Evolutionary conservation across 257 asterid genomes (phyloP), one percentile per base, ranked within the genome.

Genomic region (Mentha longifolia): DNA sequence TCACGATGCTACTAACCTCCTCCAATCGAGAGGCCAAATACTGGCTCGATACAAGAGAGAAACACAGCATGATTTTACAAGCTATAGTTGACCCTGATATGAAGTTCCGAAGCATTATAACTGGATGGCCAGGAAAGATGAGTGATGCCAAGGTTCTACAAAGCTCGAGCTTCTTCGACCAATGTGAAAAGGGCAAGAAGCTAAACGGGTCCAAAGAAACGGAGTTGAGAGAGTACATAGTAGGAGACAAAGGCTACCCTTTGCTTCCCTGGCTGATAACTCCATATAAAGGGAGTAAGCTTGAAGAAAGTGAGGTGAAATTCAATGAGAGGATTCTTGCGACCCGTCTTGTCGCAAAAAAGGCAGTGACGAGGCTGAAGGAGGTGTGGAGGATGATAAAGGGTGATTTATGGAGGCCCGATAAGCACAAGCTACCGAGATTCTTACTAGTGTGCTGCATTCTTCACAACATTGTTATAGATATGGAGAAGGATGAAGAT

Each of bases 361-460:
- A 68, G 77, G 96, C 97, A 0, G 61, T 93, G 75, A 66, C 83
- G 12, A 86, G 88, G 83, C 39, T 93, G 72, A 93, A 93, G 82
- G 91, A 82, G 2, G 86, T 51, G 4, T 93, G 98, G 97, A 91
- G 73, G 85, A 87, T 93, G 89, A 82, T 93, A 17, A 78, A 76
- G 13, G 95, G 94, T 59, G 86, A 80, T 4, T 79, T 91, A 96
- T 91, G 96, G 96, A 85, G 96, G 43, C 98, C 98, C 0, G 97
- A 93, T 77, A 89, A 80, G 84, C 89, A 87, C 61, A 90, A 77
- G 89, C 73, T 92, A 16, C 97, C 98, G 0, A 86, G 97, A 79
- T 80, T 86, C 42, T 80, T 92, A 5, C 84, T 82, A 3, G 98
- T 83, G 0, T 90, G 97, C 68, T 92, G 97, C 79, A 84, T 90